Evolutionary conservation across 2,329 filamentous ascomycete species (phyloP).

Genomic region (Aspergillus chevalieri): DNA sequence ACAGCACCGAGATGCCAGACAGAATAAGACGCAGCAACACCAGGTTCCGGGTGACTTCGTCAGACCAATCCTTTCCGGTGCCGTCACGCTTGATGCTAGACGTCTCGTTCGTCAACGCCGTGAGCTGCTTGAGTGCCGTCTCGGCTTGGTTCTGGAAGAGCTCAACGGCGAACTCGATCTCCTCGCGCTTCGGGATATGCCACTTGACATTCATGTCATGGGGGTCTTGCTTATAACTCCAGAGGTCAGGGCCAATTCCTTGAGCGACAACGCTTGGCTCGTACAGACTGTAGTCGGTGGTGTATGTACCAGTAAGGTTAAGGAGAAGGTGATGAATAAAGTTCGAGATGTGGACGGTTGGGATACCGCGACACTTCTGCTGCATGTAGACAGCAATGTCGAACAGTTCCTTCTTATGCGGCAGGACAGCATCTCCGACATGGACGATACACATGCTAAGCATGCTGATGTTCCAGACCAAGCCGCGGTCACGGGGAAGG

Average conservation of each 20-base stretch:
- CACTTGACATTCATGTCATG: slow-evolving; percentile 77
- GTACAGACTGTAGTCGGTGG: slow-evolving; percentile 80
- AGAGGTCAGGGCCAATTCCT: slow-evolving; percentile 71
- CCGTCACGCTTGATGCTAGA: slow-evolving; percentile 83
- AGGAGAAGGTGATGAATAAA: slow-evolving; percentile 94
- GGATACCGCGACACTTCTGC: slow-evolving; percentile 84
- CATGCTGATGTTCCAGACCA: slow-evolving; percentile 97
- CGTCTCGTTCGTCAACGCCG: slow-evolving; percentile 71
- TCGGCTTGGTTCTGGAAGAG: slow-evolving; percentile 79
- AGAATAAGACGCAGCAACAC: slow-evolving; percentile 83
- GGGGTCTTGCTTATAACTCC: slow-evolving; percentile 73
- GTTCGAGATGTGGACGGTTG: slow-evolving; percentile 94
- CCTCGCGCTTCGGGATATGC: slow-evolving; percentile 75
- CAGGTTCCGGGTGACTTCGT: slow-evolving; percentile 86
- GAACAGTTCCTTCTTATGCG: slow-evolving; percentile 82
- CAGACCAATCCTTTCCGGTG: slow-evolving; percentile 97
- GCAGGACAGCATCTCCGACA: slow-evolving; percentile 81
- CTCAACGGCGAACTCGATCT: slow-evolving; percentile 83
- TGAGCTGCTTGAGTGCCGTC: slow-evolving; percentile 67
- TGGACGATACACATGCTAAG: slow-evolving; percentile 98
- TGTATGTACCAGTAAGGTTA: slow-evolving; percentile 90
- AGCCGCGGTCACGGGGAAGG: slow-evolving; percentile 78
- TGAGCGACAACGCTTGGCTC: slow-evolving; percentile 67
- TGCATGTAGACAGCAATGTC: slow-evolving; percentile 96
- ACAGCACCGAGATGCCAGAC: slow-evolving; percentile 82